Evolutionary conservation across 495 filamentous ascomycete species (phyloP), one percentile per base, ranked within the genome.

Genomic region (Aspergillus wentii): DNA sequence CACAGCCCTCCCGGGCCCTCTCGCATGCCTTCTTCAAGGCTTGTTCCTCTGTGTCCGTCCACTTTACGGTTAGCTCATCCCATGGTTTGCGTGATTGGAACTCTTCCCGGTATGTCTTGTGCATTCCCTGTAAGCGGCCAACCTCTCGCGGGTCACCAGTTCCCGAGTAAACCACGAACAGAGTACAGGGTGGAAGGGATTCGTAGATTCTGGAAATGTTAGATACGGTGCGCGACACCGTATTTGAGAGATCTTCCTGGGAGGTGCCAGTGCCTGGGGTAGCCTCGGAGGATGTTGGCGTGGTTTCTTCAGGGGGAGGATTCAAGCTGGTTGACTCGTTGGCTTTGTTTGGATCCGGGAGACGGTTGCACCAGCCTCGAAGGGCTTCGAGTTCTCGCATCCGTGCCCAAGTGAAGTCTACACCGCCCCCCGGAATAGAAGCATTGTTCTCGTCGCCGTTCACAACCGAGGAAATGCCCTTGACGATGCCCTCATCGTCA

Each of bases 381-480:
- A 81, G 57, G 21, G 78, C 68, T 58, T 96, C 94, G 3, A 98
- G 74, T 49, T 88, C 86, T 22, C 88, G 82, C 46, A 98, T 72
- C 33, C 92, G 78, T 3, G 79, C 91, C 81, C 88, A 98, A 8
- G 87, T 79, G 51, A 97, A 89, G 44, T 95, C 88, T 13, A 94
- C 82, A 9, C 85, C 86, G 13, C 74, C 78, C 8, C 64, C 72
- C 3, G 81, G 79, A 35, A 88, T 77, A 15, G 75, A 69, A 10
- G 69, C 57, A 22, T 76, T 79, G 31, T 74, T 74, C 1, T 66
- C 65, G 35, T 89, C 81, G 16, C 85, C 87, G n/a, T 76, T 72
- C 5, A 86, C 70, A 3, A 78, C 83, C 35, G 76, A 68, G 11
- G 81, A 62, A 15, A 95, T 64, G 8, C 80, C 85, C 2, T 77